Percentiles rank a stretch among this genome's conserved stretches.
These are phyloP conservation scores for Jamesozyma lodderae DNA, from an alignment of 805 yeast species.

Conservation along the genomic window DNA sequence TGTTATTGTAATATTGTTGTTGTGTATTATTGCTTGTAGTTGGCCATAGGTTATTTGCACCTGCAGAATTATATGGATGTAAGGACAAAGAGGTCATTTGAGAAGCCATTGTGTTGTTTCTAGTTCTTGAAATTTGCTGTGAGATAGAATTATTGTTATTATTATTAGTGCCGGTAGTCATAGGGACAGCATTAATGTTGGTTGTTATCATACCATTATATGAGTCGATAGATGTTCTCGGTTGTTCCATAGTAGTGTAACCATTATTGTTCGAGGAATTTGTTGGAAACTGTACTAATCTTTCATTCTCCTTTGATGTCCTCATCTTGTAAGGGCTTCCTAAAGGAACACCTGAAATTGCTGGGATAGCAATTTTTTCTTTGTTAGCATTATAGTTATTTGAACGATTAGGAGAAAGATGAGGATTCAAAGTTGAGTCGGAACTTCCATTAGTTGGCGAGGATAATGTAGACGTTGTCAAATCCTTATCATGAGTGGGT, in stretches of 20 bases:
- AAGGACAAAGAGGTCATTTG: slow-evolving; percentile 27
- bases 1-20: neutral
- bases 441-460: slow-evolving; percentile 7
- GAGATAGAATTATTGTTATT: neutral
- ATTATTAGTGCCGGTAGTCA: neutral
- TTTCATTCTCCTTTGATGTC: neutral
- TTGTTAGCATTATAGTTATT: neutral
- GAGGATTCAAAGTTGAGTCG: slow-evolving; percentile 8
- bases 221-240: slow-evolving; percentile 1
- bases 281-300: slow-evolving; percentile 7
- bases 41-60: slow-evolving; percentile 21
- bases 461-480: neutral
- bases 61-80: slow-evolving; percentile 9
- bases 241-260: slow-evolving; percentile 1
- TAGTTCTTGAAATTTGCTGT: slow-evolving; percentile 13
- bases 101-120: slow-evolving; percentile 28
- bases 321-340: neutral
- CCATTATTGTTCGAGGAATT: no score
- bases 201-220: slow-evolving; percentile 4
- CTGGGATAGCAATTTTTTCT: neutral
- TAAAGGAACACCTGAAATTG: slow-evolving; percentile 1
- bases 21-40: slow-evolving; percentile 8
- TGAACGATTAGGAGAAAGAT: neutral
- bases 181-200: slow-evolving; percentile 1
- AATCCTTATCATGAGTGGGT: slow-evolving; percentile 7